Evolutionary conservation across 1,284 basidiomycete species (phyloP), one percentile per base, ranked within the genome.

Genomic region (Ganoderma boninense): DNA sequence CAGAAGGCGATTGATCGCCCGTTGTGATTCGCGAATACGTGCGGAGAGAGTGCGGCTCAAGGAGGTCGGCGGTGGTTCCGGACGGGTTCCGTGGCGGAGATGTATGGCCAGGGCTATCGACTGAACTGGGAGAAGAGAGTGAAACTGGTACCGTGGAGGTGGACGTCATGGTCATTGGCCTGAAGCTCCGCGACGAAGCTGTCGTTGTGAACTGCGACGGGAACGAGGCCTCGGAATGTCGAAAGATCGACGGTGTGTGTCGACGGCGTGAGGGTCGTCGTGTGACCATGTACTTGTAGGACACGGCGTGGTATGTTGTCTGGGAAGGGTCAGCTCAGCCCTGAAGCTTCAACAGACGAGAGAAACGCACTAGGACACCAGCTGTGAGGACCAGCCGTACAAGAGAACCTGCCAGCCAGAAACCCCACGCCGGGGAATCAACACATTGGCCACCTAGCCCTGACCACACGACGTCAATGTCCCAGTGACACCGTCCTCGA

Each of bases 401-500:
- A 56, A 85, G 73, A 0, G 88, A 83, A 11, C 88, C 82, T 57
- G 81, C 80, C 26, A 90, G 75, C 90, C 90, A 92, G 16, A 80
- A 79, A 2, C 82, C 79, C 85, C 87, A 90, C 2, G 83, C 78
- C 18, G 76, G 71, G 0, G 63, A 69, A 20, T 62, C 8, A 11
- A 61, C 67, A 65, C 85, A 85, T 35, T 74, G 74, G 11, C 72
- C 70, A 26, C 79, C 79, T 1, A 76, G 72, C 20, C 79, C 80
- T 8, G 88, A 85, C 92, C 92, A 93, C 4, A 89, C 80, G 56
- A 90, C 82, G 76, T 93, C 92, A 61, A 92, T 81, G 73, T 91
- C 89, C 81, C 90, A 83, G 56, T 81, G 77, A 73, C 92, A 93
- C 23, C 87, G 84, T 46, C 81, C 79, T n/a, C 71, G 76, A 11